Evolutionary conservation across 2,329 filamentous ascomycete species (phyloP).

Genomic region (Rutstroemia sp.): DNA sequence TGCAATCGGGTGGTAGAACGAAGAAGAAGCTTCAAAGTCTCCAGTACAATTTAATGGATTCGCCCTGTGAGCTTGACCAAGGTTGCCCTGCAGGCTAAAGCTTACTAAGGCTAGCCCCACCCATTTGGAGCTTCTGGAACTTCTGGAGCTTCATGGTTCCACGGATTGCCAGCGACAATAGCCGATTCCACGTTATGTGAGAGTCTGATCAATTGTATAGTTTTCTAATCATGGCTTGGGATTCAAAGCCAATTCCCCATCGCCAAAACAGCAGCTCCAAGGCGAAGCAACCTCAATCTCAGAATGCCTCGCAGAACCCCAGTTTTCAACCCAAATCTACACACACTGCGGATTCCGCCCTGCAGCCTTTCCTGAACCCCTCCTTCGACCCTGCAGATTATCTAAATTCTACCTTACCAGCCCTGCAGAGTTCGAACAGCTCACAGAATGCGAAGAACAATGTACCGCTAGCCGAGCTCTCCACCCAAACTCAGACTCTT

Average conservation of each 20-base stretch:
- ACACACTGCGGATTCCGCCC: slow-evolving; percentile 63
- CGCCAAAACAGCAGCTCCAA: slow-evolving; percentile 22
- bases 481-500: slow-evolving; percentile 73
- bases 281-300: slow-evolving; percentile 9
- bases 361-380: slow-evolving; percentile 67
- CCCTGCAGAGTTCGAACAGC: slow-evolving; percentile 41
- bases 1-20: too few relatives aligned
- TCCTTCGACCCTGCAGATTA: slow-evolving; percentile 79
- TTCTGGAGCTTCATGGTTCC: too few relatives aligned
- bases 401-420: slow-evolving; percentile 71
- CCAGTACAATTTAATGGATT: too few relatives aligned
- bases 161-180: too few relatives aligned
- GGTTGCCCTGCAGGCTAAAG: too few relatives aligned
- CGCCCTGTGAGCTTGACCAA: too few relatives aligned
- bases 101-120: too few relatives aligned
- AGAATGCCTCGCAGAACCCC: slow-evolving; percentile 6
- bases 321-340: slow-evolving; percentile 35
- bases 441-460: slow-evolving; percentile 25
- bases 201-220: too few relatives aligned
- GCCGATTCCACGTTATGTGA: too few relatives aligned
- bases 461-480: slow-evolving; percentile 65
- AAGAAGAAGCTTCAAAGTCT: too few relatives aligned
- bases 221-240: slow-evolving; percentile 10
- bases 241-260: slow-evolving; percentile 23
- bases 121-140: too few relatives aligned